A percentile compares a stretch with the other conserved stretches of the same genome.
phyloP scores from a whole-genome alignment of 2,329 filamentous ascomycete genomes.

The Thielaviopsis musarum region DNA sequence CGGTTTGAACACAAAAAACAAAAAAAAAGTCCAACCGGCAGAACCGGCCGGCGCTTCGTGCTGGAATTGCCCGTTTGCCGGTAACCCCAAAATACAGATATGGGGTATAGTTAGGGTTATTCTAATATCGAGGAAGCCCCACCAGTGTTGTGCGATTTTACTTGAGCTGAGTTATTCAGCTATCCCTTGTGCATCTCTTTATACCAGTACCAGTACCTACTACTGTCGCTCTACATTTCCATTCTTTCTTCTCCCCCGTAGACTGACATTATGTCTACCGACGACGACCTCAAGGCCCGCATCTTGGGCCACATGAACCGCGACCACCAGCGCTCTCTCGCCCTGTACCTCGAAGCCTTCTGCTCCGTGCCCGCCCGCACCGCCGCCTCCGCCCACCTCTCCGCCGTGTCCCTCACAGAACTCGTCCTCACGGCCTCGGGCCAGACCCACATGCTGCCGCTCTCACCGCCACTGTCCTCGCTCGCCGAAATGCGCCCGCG shows the following conservation, averaged over 20 bases:
- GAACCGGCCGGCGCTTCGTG: neutral
- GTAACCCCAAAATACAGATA: neutral
- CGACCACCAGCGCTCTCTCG: slow-evolving; percentile 59
- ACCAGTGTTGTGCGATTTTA: neutral
- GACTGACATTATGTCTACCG: slow-evolving; percentile 7
- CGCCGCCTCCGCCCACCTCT: neutral
- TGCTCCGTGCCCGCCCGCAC: neutral
- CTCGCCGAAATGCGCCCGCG: slow-evolving; percentile 52
- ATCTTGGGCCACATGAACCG: slow-evolving; percentile 71
- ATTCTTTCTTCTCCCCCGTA: neutral
- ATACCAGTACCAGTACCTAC: neutral
- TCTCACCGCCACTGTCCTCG: slow-evolving; percentile 53
- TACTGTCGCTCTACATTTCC: too few species aligned
- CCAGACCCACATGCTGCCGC: slow-evolving; percentile 35
- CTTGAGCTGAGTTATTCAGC: neutral
- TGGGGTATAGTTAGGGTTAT: neutral
- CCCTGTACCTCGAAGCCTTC: slow-evolving; percentile 35
- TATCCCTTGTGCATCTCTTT: neutral
- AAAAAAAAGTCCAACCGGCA: slow-evolving; percentile 8
- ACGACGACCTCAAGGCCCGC: slow-evolving; percentile 20
- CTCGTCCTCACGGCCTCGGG: slow-evolving; percentile 44
- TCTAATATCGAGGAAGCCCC: neutral
- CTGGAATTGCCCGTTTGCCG: neutral
- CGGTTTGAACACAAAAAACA: too few species aligned
- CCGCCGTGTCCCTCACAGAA: slow-evolving; percentile 25